Conservation (phyloP, 495 filamentous ascomycete species). For the Podospora appendiculata region DNA sequence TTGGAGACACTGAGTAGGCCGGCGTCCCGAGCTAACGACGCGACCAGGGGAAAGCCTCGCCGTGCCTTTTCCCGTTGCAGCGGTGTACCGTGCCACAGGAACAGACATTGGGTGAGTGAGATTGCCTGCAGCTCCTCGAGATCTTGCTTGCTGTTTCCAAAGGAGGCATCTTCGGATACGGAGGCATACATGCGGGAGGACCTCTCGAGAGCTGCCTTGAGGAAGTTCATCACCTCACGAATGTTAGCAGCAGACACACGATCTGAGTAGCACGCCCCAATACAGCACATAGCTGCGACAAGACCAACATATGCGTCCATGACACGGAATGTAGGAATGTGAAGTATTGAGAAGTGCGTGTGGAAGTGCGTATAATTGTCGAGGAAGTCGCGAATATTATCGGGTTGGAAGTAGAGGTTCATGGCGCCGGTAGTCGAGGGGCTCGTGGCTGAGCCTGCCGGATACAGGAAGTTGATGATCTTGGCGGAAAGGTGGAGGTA, state of each 20-base stretch:
- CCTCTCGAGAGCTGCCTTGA: constrained; percentile 40
- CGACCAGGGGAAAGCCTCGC: constrained; percentile 43
- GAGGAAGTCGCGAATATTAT: constrained; percentile 56
- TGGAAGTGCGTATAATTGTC: constrained; percentile 56
- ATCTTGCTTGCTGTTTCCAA: constrained; percentile 29
- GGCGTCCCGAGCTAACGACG: constrained; percentile 40
- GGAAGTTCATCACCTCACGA: constrained; percentile 51
- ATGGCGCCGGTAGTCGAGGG: constrained; percentile 32
- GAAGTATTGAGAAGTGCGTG: constrained; percentile 60
- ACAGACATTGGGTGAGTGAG: constrained; percentile 45
- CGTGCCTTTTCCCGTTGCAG: constrained; percentile 48
- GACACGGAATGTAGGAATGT: constrained; percentile 58
- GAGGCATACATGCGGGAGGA: constrained; percentile 40
- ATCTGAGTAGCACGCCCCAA: constrained; percentile 61
- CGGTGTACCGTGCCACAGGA: constrained; percentile 57
- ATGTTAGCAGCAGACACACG: constrained; percentile 43
- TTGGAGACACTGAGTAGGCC: constrained; percentile 42
- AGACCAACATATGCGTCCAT: constrained; percentile 52
- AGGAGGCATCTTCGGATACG: constrained; percentile 21
- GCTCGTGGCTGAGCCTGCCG: constrained; percentile 28
- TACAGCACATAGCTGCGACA: constrained; percentile 53
- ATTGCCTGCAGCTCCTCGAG: constrained; percentile 54
- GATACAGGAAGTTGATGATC: constrained; percentile 48
- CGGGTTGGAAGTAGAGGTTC: constrained; percentile 44
- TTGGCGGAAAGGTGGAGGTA: constrained; percentile 43